Evolutionary conservation across 2,329 filamentous ascomycete species (phyloP).

Genomic region (Neofusicoccum umdonicola): DNA sequence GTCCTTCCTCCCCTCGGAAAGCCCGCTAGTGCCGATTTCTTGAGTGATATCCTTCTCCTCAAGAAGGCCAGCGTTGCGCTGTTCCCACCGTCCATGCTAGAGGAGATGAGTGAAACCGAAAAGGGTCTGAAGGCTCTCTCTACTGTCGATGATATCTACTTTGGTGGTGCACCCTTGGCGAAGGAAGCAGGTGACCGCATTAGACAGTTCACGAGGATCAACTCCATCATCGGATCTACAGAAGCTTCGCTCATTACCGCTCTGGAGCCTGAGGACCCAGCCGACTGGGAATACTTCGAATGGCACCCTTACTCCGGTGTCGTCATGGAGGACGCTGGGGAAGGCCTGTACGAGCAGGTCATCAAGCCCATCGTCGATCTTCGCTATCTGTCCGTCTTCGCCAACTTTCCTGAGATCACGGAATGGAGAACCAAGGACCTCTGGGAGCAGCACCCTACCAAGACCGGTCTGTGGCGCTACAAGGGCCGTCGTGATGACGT

Average conservation of each 20-base stretch:
- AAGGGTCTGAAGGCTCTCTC: slow-evolving; percentile 24
- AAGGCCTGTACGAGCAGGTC: slow-evolving; percentile 21
- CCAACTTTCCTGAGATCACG: slow-evolving; percentile 18
- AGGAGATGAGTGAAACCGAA: slow-evolving; percentile 27
- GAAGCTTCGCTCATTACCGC: slow-evolving; percentile 25
- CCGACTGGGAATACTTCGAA: slow-evolving; percentile 28
- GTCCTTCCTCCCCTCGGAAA: slow-evolving; percentile 11
- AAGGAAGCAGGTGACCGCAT: slow-evolving; percentile 21
- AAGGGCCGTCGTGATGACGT: slow-evolving; percentile 25
- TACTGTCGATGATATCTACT: slow-evolving; percentile 23
- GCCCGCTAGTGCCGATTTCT: slow-evolving; percentile 16
- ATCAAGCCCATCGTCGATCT: slow-evolving; percentile 13
- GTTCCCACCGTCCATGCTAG: slow-evolving; percentile 26
- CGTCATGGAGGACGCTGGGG: slow-evolving; percentile 26
- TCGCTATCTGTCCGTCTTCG: slow-evolving; percentile 20
- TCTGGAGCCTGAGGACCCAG: slow-evolving; percentile 19
- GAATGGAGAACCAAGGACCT: slow-evolving; percentile 24
- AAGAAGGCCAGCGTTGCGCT: slow-evolving; percentile 21
- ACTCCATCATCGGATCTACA: slow-evolving; percentile 26
- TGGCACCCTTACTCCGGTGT: slow-evolving; percentile 25
- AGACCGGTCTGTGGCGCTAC: slow-evolving; percentile 21
- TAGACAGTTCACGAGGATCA: slow-evolving; percentile 22
- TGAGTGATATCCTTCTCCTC: slow-evolving; percentile 20
- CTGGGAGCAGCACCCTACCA: slow-evolving; percentile 20
- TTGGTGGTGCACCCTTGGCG: slow-evolving; percentile 21